Conservation (phyloP, 1,139 yeast species). For the Taphrina deformans region DNA sequence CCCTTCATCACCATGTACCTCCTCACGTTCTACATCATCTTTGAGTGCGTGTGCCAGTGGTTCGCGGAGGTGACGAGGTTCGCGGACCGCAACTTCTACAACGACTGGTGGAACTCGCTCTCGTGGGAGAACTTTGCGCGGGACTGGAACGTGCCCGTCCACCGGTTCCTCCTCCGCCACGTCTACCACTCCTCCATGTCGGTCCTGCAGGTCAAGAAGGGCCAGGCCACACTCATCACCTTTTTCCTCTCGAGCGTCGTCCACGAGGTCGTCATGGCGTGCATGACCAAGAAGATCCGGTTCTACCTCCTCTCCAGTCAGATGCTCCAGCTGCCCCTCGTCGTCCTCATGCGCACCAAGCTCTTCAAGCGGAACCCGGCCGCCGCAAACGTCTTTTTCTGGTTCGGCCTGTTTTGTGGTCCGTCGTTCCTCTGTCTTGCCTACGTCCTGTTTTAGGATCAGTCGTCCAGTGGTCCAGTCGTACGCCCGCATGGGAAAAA, state of each 20-base stretch:
- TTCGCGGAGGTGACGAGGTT: slow-evolving; percentile 71
- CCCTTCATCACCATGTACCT: slow-evolving; percentile 56
- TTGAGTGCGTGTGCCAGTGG: slow-evolving; percentile 91
- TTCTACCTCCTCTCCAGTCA: slow-evolving; percentile 79
- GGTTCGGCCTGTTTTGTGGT: slow-evolving; percentile 89
- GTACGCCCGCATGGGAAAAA: too few relatives aligned
- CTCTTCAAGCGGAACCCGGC: slow-evolving; percentile 60
- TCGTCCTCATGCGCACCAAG: slow-evolving; percentile 45
- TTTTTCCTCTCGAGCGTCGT: slow-evolving; percentile 77
- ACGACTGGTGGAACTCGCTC: slow-evolving; percentile 94
- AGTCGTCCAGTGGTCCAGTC: neutral
- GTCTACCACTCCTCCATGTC: slow-evolving; percentile 91
- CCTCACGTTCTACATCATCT: slow-evolving; percentile 78
- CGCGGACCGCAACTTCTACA: slow-evolving; percentile 70
- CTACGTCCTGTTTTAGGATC: slow-evolving; percentile 78
- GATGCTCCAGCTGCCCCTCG: slow-evolving; percentile 65
- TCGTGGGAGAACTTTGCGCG: slow-evolving; percentile 94
- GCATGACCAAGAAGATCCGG: slow-evolving; percentile 73
- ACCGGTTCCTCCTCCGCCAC: slow-evolving; percentile 80
- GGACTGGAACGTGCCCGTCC: slow-evolving; percentile 96
- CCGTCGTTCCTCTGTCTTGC: slow-evolving; percentile 86
- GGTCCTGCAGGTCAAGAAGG: slow-evolving; percentile 64
- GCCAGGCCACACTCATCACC: slow-evolving; percentile 73
- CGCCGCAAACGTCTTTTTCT: slow-evolving; percentile 78
- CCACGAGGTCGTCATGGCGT: slow-evolving; percentile 92